These are phyloP conservation scores for Aspergillus niger DNA, from an alignment of 2,329 filamentous ascomycete species.

Conservation along the genomic window DNA sequence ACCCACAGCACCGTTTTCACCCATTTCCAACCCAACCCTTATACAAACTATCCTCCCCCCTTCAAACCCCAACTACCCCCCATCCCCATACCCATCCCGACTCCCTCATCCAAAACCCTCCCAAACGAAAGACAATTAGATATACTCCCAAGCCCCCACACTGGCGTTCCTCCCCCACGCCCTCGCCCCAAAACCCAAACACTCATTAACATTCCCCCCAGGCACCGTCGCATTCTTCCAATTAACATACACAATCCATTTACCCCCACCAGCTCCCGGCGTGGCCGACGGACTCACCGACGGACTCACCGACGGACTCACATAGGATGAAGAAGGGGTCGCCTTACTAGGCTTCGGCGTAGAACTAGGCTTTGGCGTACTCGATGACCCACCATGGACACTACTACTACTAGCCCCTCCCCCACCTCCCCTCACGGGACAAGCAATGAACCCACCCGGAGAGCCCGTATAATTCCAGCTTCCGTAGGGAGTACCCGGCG, in stretches of 20 bases:
- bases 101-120: neutral
- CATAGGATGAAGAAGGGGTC: neutral
- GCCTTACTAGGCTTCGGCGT: slow-evolving; percentile 13
- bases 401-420: neutral
- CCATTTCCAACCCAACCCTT: too few species aligned
- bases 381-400: neutral
- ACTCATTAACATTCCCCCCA: slow-evolving; percentile 39
- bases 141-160: slow-evolving; percentile 43
- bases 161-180: slow-evolving; percentile 23
- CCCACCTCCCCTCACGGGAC: slow-evolving; percentile 28
- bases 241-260: slow-evolving; percentile 44
- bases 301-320: too few species aligned
- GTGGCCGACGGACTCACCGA: neutral
- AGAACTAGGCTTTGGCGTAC: neutral
- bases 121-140: slow-evolving; percentile 22
- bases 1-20: too few species aligned
- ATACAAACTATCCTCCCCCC: neutral
- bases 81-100: neutral
- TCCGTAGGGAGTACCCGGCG: slow-evolving; percentile 26
- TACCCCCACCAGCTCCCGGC: neutral
- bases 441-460: slow-evolving; percentile 43
- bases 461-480: slow-evolving; percentile 33
- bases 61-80: neutral
- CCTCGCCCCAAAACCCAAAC: slow-evolving; percentile 41
- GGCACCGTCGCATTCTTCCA: slow-evolving; percentile 42